Evolutionary conservation across 805 yeast species (phyloP).

Genomic region (Kodamaea sagamina): DNA sequence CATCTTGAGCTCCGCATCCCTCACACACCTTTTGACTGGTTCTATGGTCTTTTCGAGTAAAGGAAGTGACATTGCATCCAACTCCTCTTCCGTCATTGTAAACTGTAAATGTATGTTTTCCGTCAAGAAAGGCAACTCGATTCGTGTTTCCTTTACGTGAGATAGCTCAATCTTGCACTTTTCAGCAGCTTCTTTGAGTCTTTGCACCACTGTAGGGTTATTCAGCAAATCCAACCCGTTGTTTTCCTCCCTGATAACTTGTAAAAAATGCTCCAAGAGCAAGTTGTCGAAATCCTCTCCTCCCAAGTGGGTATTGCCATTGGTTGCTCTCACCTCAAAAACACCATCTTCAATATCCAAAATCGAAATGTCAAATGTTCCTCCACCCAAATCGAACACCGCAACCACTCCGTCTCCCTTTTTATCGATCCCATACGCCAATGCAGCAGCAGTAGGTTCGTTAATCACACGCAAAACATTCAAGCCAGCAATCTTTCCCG

Average conservation of each 20-base stretch:
- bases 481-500: constrained; percentile 75
- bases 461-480: constrained; percentile 75
- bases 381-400: constrained; percentile 80
- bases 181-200: constrained; percentile 80
- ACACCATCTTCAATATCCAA: constrained; percentile 79
- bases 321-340: constrained; percentile 79
- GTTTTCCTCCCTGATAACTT: constrained; percentile 54
- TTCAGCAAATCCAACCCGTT: constrained; percentile 52
- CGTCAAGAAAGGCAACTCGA: constrained; percentile 69
- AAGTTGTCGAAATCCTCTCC: constrained; percentile 84
- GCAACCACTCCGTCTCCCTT: constrained; percentile 53
- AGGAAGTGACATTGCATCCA: constrained; percentile 66
- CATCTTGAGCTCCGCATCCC: constrained; percentile 68
- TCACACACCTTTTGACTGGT: constrained; percentile 72
- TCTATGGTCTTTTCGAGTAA: constrained; percentile 67
- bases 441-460: constrained; percentile 86
- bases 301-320: constrained; percentile 83
- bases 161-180: constrained; percentile 74
- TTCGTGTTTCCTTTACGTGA: constrained; percentile 58
- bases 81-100: constrained; percentile 61
- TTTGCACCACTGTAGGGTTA: constrained; percentile 63
- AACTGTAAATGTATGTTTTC: constrained; percentile 62
- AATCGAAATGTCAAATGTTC: constrained; percentile 80
- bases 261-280: constrained; percentile 57
- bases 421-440: constrained; percentile 74